Percentiles rank a stretch among this genome's conserved stretches.
Conservation (phyloP, 2,329 filamentous ascomycete genomes). For the Phoma sp. region DNA sequence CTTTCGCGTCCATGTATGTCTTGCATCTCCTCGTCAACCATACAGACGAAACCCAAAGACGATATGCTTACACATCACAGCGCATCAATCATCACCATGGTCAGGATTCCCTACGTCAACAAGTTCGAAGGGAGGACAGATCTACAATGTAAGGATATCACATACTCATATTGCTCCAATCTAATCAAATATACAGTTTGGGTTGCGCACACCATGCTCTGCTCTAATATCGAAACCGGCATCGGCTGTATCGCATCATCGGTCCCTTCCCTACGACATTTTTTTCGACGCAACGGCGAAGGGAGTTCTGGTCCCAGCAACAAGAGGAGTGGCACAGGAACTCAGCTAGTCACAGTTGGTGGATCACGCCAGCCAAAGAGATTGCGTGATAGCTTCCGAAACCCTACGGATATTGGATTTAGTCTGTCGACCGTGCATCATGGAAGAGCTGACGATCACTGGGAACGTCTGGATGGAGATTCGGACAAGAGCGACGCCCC, state of each 20-base stretch:
- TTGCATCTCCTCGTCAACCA: background rate
- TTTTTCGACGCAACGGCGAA: slow-evolving; percentile 18
- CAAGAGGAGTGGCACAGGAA: slow-evolving; percentile 14
- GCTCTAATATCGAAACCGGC: slow-evolving; percentile 34
- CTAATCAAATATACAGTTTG: slow-evolving; percentile 19
- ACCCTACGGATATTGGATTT: slow-evolving; percentile 23
- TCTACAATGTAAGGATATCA: slow-evolving; percentile 24
- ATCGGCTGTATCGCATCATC: slow-evolving; percentile 32
- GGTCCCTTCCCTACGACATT: slow-evolving; percentile 27
- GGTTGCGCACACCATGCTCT: slow-evolving; percentile 33
- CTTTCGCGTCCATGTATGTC: slow-evolving; percentile 29
- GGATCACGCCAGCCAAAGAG: slow-evolving; percentile 10
- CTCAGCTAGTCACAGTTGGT: slow-evolving; percentile 14
- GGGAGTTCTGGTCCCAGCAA: slow-evolving; percentile 23
- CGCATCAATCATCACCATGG: slow-evolving; percentile 19
- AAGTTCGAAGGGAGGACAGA: slow-evolving; percentile 24
- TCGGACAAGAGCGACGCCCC: slow-evolving; percentile 24
- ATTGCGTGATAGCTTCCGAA: slow-evolving; percentile 17
- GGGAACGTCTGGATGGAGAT: slow-evolving; percentile 28
- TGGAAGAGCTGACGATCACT: slow-evolving; percentile 22
- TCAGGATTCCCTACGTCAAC: slow-evolving; percentile 32
- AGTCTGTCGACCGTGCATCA: slow-evolving; percentile 22
- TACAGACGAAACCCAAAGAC: background rate
- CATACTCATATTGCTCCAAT: background rate
- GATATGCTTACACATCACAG: background rate